Conservation (phyloP, 2,329 filamentous ascomycete species). For the Tolypocladium ophioglossoides region DNA sequence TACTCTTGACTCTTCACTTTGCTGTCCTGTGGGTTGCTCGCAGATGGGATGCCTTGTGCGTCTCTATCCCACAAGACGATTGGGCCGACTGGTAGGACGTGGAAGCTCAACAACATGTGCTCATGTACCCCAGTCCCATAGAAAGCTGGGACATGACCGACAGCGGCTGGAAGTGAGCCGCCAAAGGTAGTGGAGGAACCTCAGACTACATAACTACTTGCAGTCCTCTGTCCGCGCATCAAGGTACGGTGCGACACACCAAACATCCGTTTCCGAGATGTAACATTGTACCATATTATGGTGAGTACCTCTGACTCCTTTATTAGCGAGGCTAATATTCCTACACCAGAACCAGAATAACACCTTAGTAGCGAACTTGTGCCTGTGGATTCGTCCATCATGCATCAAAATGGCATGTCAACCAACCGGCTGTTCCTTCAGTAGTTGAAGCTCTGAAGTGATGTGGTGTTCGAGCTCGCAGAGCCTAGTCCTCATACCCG, state of each 20-base stretch:
- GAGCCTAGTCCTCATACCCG: background rate
- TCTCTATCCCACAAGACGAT: slow-evolving; percentile 11
- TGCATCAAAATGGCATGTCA: background rate
- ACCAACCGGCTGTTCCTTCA: background rate
- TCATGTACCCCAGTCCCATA: background rate
- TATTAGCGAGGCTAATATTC: background rate
- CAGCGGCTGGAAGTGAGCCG: background rate
- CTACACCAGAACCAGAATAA: background rate
- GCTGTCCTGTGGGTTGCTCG: slow-evolving; percentile 22
- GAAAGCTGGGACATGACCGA: background rate
- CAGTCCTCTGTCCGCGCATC: background rate
- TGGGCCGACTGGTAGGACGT: slow-evolving; percentile 18
- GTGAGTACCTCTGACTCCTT: background rate
- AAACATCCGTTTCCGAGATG: background rate
- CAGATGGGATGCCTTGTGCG: slow-evolving; percentile 23
- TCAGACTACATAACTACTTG: background rate
- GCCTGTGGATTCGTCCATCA: background rate
- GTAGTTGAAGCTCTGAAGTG: background rate
- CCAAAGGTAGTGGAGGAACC: background rate
- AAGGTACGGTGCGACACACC: background rate
- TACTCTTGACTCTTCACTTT: slow-evolving; percentile 23
- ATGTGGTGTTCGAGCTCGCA: background rate
- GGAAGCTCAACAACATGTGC: background rate
- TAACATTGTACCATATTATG: background rate
- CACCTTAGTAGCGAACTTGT: background rate